Base-by-base conservation (phyloP, 345 rosid genomes). In the Sisymbrium irio region DNA sequence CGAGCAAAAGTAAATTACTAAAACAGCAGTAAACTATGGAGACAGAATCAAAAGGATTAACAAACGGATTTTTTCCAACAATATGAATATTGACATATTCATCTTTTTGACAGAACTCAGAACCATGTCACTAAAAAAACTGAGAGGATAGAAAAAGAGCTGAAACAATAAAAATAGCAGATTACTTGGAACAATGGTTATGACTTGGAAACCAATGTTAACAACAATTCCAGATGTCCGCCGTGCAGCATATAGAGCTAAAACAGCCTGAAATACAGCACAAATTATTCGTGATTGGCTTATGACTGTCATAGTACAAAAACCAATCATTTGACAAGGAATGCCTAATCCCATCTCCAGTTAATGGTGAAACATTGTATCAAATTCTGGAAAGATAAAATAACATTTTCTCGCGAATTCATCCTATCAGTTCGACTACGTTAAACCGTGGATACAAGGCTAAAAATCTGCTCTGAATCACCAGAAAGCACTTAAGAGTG, bases 141-240 rank as follows among this genome's bases (percentile, higher is more conserved):
- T 28, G 60, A 51, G 25, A 67, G 3, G 22, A 33, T 14, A 37
- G 40, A 50, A 30, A 45, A 36, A 19, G 19, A 54, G 36, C 55
- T 45, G 44, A 69, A 27, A 33, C 11, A 8, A 5, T 42, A 30
- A 57, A 22, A 30, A 55, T 42, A 55, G 44, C 56, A 39, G 39
- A 90, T 83, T 77, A 93, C 98, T 90, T 60, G 98, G 98, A 76
- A 93, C 90, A 83, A 90, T 67, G 64, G 96, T 89, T 22, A 89
- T 93, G 39, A 82, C 90, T 72, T 91, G 97, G 77, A 94, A 94
- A 73, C 98, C 98, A 54, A 94, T 84, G 81, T 94, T 94, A 39
- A 94, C 83, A 79, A 82, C 85, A 80, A 94, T 86, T 83, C 98
- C 98, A 33, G 96, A 94, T 62, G 88, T 91, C 74, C 79, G 70